These are phyloP conservation scores for Acidiella bohemica DNA, from an alignment of 495 filamentous ascomycete genomes.

Conservation along the genomic window DNA sequence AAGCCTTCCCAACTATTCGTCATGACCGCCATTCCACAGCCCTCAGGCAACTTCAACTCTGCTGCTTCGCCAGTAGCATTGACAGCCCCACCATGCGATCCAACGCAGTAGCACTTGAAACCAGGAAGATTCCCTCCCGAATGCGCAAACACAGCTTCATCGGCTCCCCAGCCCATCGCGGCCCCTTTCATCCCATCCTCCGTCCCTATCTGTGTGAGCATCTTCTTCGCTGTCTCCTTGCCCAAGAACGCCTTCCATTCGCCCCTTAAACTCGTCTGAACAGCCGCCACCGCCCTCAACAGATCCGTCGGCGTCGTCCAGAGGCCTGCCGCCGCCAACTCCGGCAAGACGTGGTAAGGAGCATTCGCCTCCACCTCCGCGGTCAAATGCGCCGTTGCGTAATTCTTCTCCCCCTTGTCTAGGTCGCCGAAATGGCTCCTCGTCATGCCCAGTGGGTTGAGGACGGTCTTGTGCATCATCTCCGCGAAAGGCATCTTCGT, in stretches of 20 bases:
- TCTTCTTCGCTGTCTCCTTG: constrained; percentile 12
- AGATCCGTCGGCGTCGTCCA: constrained; percentile 26
- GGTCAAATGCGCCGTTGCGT: constrained; percentile 17
- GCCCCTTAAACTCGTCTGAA: constrained; percentile 18
- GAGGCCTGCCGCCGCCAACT: constrained; percentile 22
- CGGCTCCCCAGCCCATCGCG: constrained; percentile 3
- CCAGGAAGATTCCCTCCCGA: constrained; percentile 7
- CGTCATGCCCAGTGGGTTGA: constrained; percentile 22
- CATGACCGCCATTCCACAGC: constrained; percentile 7
- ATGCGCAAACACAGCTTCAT: constrained; percentile 3
- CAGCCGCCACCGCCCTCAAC: constrained; percentile 17
- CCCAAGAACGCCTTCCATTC: constrained; percentile 12
- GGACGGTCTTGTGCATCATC: constrained; percentile 17
- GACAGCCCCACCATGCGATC: constrained; percentile 1
- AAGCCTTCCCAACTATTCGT: neutral
- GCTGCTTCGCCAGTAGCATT: neutral
- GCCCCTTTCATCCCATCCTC: neutral
- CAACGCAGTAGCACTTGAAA: constrained; percentile 2
- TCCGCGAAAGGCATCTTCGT: constrained; percentile 10
- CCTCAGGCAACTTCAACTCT: too few species aligned
- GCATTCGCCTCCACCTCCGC: constrained; percentile 6
- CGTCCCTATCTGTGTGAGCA: constrained; percentile 11
- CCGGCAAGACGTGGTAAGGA: constrained; percentile 13
- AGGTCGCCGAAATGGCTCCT: constrained; percentile 11
- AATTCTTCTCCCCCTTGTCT: constrained; percentile 10